Conservation (phyloP, 2,329 filamentous ascomycete genomes). For the Ophiostoma sp. region DNA sequence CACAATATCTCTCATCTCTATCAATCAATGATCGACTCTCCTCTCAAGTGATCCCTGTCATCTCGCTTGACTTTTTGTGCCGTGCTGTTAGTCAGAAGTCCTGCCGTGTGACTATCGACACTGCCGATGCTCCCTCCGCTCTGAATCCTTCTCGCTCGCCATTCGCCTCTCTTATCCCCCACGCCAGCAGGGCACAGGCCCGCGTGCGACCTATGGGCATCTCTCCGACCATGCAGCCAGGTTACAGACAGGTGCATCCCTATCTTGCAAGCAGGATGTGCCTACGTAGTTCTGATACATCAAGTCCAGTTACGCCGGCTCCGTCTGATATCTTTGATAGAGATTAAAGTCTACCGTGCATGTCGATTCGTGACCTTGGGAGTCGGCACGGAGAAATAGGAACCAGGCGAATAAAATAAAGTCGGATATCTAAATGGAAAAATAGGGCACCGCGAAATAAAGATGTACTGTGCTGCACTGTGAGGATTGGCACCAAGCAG, state of each 20-base stretch:
- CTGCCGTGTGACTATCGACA: background rate
- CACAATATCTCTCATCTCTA: background rate
- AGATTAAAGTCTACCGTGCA: too few species aligned
- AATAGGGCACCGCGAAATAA: background rate
- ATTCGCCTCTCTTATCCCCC: background rate
- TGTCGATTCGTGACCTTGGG: background rate
- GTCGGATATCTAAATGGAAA: background rate
- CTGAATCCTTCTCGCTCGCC: background rate
- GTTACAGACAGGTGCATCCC: background rate
- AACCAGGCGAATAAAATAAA: background rate
- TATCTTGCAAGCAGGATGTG: background rate
- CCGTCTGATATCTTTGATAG: background rate
- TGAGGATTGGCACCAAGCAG: background rate
- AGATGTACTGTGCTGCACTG: background rate
- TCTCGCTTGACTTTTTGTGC: too few species aligned
- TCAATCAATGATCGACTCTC: background rate
- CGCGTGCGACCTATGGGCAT: too few species aligned
- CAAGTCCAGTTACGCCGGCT: background rate
- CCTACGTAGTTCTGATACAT: too few species aligned
- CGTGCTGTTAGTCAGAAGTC: background rate
- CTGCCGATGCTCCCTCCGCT: background rate
- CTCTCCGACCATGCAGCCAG: background rate
- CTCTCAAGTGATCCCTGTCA: too few species aligned
- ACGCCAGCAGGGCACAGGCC: background rate
- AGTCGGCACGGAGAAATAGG: slow-evolving; percentile 8